A percentile compares a stretch with the other conserved stretches of the same genome.
Conservation (phyloP, 495 filamentous ascomycete genomes). For the Podospora didyma region DNA sequence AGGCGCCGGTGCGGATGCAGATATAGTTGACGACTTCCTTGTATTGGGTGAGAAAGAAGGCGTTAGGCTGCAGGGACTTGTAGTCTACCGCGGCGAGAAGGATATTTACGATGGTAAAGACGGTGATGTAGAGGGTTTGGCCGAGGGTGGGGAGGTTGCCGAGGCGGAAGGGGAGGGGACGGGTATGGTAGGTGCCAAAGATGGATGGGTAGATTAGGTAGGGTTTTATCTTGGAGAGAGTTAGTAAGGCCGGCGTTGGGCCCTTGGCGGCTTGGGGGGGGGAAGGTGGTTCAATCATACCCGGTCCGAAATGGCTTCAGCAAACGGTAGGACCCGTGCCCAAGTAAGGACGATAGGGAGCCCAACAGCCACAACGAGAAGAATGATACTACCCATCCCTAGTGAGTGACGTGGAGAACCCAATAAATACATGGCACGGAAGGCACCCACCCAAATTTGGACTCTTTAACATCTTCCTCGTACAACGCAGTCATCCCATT, state of each 20-base stretch:
- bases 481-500: slow-evolving; percentile 3
- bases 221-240: slow-evolving; percentile 1
- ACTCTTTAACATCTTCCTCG: background rate
- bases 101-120: slow-evolving; percentile 37
- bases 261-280: background rate
- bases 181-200: slow-evolving; percentile 25
- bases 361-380: background rate
- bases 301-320: background rate
- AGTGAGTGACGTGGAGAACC: background rate
- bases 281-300: background rate
- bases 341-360: slow-evolving; percentile 2
- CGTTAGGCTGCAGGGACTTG: slow-evolving; percentile 10
- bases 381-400: background rate
- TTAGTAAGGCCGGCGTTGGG: background rate
- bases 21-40: slow-evolving; percentile 36
- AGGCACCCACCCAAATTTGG: background rate
- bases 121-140: slow-evolving; percentile 33
- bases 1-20: slow-evolving; percentile 33
- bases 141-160: slow-evolving; percentile 35
- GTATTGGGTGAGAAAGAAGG: slow-evolving; percentile 20
- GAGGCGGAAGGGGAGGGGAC: slow-evolving; percentile 19
- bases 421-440: background rate
- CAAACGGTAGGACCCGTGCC: background rate
- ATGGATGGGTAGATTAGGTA: slow-evolving; percentile 22
- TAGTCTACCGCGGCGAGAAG: slow-evolving; percentile 34